phyloP scores from a whole-genome alignment of 768 basidiomycete species.

The Tulasnella sp. region DNA sequence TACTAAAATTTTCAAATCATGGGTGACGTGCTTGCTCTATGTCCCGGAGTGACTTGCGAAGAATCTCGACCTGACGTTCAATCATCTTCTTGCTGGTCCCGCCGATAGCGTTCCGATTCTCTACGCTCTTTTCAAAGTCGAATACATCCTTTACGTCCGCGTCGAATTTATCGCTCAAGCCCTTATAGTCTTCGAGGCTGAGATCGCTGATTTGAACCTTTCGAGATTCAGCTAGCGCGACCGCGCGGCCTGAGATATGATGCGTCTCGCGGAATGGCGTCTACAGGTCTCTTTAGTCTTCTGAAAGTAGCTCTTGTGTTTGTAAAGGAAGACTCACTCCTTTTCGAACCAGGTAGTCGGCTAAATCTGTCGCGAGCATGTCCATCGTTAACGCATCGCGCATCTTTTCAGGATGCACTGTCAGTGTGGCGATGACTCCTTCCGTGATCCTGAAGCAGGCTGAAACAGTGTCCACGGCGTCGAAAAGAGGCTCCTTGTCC shows the following conservation, averaged over 20 bases:
- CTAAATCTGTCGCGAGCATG: conserved; percentile 95
- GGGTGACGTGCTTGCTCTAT: neutral
- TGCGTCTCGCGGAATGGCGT: conserved; percentile 98
- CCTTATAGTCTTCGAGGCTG: conserved; percentile 66
- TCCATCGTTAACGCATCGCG: conserved; percentile 85
- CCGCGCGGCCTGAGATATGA: conserved; percentile 93
- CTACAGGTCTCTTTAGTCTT: conserved; percentile 32
- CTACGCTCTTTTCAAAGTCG: conserved; percentile 91
- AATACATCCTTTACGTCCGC: conserved; percentile 79
- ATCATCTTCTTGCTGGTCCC: conserved; percentile 82
- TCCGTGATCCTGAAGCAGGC: conserved; percentile 88
- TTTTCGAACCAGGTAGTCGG: conserved; percentile 97
- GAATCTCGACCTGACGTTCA: conserved; percentile 68
- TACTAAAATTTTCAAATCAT: too few relatives aligned
- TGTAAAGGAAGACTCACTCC: conserved; percentile 52
- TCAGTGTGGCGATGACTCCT: conserved; percentile 86
- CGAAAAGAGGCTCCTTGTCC: conserved; percentile 96
- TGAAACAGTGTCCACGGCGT: conserved; percentile 78
- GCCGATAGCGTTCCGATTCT: conserved; percentile 83
- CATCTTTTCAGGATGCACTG: conserved; percentile 87
- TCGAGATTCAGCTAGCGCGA: conserved; percentile 82
- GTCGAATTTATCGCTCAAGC: conserved; percentile 62
- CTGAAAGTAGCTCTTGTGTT: neutral
- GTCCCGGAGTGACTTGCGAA: conserved; percentile 47
- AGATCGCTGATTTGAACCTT: conserved; percentile 75